These are phyloP conservation scores for Psidium guajava DNA, from an alignment of 345 rosid species.

Conservation along the genomic window DNA sequence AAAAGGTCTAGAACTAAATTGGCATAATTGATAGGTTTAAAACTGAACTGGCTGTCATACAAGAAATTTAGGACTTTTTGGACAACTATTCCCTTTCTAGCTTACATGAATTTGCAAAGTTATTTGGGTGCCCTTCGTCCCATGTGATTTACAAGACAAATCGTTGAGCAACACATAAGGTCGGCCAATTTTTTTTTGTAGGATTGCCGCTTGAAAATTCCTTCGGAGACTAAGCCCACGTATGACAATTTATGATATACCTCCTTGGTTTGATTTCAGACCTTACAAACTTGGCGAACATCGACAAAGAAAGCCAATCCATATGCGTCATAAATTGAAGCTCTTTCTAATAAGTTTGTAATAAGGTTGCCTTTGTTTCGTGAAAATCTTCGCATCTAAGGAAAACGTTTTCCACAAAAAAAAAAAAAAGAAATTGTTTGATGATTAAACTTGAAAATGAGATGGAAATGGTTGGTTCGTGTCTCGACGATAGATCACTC, in stretches of 20 bases:
- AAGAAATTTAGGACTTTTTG: too few species aligned
- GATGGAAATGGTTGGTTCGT: neutral
- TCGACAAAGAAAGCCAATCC: neutral
- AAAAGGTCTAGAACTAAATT: too few species aligned
- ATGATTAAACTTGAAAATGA: too few species aligned
- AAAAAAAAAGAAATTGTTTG: too few species aligned
- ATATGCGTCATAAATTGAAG: neutral
- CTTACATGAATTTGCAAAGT: too few species aligned
- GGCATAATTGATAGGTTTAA: too few species aligned
- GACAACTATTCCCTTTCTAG: too few species aligned
- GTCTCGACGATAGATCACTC: neutral
- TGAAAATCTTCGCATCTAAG: neutral
- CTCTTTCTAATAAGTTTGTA: neutral
- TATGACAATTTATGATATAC: neutral
- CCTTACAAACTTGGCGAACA: neutral
- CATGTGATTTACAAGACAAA: neutral
- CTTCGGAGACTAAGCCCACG: neutral
- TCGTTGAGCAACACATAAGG: neutral
- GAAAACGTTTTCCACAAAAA: neutral
- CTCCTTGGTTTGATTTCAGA: neutral
- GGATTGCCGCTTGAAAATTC: neutral
- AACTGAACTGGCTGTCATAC: too few species aligned
- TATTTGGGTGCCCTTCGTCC: neutral
- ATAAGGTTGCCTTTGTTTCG: too few species aligned
- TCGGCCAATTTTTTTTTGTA: too few species aligned